Evolutionary conservation across 495 filamentous ascomycete genomes (phyloP), one percentile per base, ranked within the genome.

Genomic region (Durotheca rogersii): DNA sequence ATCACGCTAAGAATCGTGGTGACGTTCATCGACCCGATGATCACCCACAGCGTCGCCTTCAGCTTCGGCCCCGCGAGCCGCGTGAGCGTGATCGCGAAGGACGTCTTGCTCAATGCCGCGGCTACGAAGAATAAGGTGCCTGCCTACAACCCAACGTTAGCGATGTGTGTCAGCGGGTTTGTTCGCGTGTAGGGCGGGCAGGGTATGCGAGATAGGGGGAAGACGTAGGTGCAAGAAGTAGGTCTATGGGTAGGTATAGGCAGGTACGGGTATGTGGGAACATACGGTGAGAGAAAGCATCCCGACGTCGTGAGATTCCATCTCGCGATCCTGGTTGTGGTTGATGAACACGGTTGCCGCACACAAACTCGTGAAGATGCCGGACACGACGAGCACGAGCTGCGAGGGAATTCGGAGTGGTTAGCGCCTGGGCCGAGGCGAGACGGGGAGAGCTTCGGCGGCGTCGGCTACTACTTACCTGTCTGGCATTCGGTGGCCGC

Each of bases 21-120:
- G 7, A 62, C 45, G 56, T 73, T 71, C 29, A 72, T 59, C 6
- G 60, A 60, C 1, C 54, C 43, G 0, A 73, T 67, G 30, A 69
- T 48, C 37, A 64, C 32, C 4, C 35, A 23, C 27, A 56, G 47
- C 15, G 21, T 40, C 9, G 36, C 34, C 21, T 36, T 53, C n/a
- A 53, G 16, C 15, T 30, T 21, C n/a, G 36, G 42, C 4, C 42
- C 35, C 21, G 49, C 51, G 17, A 71, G 63, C n/a, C 67, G 47
- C 4, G 66, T 32, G 0, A 69, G 52, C 1, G 65, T 69, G 2
- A 71, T 35, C 6, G 56, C 68, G 20, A 68, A 69, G 1, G 67
- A 66, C 0, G 68, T 71, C 41, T 71, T 71, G 48, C 62, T 67
- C 65, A 62, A 67, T 35, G 62, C 64, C 4, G 66, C 64, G 0